A percentile compares a stretch with the other conserved stretches of the same genome.
These are phyloP conservation scores for Vaccinium darrowii DNA, from an alignment of 148 eudicot species.

Conservation along the genomic window DNA sequence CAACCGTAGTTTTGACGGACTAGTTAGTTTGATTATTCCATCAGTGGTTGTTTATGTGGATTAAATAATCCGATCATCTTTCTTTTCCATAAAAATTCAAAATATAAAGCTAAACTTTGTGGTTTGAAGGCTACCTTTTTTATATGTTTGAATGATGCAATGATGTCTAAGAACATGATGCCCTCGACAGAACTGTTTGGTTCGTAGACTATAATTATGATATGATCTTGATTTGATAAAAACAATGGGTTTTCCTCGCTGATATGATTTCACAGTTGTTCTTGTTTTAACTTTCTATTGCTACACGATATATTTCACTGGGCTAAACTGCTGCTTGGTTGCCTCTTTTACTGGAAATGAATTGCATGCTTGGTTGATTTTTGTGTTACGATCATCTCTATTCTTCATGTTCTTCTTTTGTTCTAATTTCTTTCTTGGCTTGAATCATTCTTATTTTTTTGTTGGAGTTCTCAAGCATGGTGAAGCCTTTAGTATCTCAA, in stretches of 20 bases:
- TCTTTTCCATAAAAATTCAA: background rate
- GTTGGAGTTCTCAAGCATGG: background rate
- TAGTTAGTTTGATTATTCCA: background rate
- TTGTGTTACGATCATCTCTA: background rate
- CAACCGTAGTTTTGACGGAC: background rate
- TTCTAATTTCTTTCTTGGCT: background rate
- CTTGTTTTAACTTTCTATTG: background rate
- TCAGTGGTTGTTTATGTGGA: background rate
- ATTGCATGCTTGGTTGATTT: background rate
- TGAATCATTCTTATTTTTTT: background rate
- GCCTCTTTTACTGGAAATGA: background rate
- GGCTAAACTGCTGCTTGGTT: conserved; percentile 6
- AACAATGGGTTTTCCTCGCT: background rate
- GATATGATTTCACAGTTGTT: background rate
- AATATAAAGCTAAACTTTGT: background rate
- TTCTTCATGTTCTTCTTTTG: background rate
- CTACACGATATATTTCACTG: background rate
- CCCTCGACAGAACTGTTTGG: background rate
- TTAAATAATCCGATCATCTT: background rate
- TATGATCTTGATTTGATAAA: background rate
- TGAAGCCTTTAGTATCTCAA: background rate
- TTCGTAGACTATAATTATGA: background rate
- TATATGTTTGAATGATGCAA: background rate
- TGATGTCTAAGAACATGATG: background rate
- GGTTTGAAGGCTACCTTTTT: background rate